Conservation (phyloP, 1,139 yeast species). For the Yamadazyma jaroonii region DNA sequence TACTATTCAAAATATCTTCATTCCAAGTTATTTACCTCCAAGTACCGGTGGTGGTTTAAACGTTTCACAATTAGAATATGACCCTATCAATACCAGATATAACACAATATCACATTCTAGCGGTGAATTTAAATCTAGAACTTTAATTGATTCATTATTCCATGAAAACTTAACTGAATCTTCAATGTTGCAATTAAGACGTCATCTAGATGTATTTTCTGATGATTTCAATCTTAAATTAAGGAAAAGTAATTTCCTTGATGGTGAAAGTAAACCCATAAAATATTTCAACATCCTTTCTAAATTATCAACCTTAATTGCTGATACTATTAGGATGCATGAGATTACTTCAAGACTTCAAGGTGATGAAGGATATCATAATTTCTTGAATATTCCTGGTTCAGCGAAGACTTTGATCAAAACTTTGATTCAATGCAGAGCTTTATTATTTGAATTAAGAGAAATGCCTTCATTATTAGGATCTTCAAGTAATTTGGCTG, state of each 20-base stretch:
- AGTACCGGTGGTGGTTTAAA: slow-evolving; percentile 15
- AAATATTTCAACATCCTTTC: slow-evolving; percentile 20
- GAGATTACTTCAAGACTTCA: slow-evolving; percentile 53
- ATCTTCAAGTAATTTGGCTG: slow-evolving; percentile 13
- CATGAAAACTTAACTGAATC: slow-evolving; percentile 11
- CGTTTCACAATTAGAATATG: slow-evolving; percentile 11
- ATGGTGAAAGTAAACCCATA: slow-evolving; percentile 13
- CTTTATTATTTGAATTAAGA: slow-evolving; percentile 20
- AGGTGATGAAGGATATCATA: slow-evolving; percentile 30
- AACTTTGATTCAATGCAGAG: slow-evolving; percentile 32
- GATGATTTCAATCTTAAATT: slow-evolving; percentile 13
- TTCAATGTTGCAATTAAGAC: slow-evolving; percentile 9
- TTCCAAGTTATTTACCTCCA: slow-evolving; percentile 40
- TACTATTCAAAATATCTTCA: slow-evolving; percentile 42
- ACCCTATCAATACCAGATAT: slow-evolving; percentile 17
- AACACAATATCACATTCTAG: slow-evolving; percentile 18
- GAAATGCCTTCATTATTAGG: slow-evolving; percentile 16
- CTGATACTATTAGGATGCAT: slow-evolving; percentile 55
- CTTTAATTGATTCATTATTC: slow-evolving; percentile 8
- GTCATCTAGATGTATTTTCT: slow-evolving; percentile 11
- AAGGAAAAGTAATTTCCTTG: slow-evolving; percentile 11
- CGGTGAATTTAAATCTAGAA: slow-evolving; percentile 13
- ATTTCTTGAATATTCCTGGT: slow-evolving; percentile 35
- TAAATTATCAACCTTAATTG: slow-evolving; percentile 35
- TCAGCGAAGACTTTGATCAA: slow-evolving; percentile 34